Evolutionary conservation across 768 basidiomycete genomes (phyloP), one percentile per base, ranked within the genome.

Genomic region (Zangia roseola): DNA sequence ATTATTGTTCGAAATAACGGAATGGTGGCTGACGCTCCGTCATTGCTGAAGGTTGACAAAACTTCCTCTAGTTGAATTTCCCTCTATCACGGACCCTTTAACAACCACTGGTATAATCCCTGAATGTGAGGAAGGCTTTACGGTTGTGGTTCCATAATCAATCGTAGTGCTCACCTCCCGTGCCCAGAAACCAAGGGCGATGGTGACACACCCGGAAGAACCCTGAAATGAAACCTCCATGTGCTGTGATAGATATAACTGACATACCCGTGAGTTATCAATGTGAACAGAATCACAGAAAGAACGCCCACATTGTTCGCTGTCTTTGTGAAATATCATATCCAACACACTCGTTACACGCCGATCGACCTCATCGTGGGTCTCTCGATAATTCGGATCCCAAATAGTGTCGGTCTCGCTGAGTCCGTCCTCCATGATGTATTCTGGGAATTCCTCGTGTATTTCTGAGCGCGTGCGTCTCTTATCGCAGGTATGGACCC

Each of bases 401-500:
- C 86, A 90, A 2, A 87, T 64, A 13, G 72, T 61, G 57, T 91
- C 88, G 7, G 74, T 66, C 56, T 90, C 87, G 0, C 75, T 67
- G 50, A 91, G 78, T 0, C 73, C 77, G 0, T 64, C 57, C 55
- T 89, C 84, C 35, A 88, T 75, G 2, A 40, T 47, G 50, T 81
- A 82, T 12, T 64, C 59, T 0, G 83, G 80, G 20, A 63, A 63
- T 2, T 35, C 20, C 0, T 28, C 42, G 2, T 49, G 57, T 37
- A 90, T 81, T 35, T 77, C 72, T 0, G 77, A 70, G 13, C 70
- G 70, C 0, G 79, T 70, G 16, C 69, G 70, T 12, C 88, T 78
- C 50, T 77, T 76, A 62, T 91, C 88, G 57, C 87, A 91, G 0
- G 86, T 88, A 55, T 89, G 85, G 2, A 78, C 73, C 0, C 88